Conservation (phyloP, 768 basidiomycete genomes). For the Cystoderma amianthinum region DNA sequence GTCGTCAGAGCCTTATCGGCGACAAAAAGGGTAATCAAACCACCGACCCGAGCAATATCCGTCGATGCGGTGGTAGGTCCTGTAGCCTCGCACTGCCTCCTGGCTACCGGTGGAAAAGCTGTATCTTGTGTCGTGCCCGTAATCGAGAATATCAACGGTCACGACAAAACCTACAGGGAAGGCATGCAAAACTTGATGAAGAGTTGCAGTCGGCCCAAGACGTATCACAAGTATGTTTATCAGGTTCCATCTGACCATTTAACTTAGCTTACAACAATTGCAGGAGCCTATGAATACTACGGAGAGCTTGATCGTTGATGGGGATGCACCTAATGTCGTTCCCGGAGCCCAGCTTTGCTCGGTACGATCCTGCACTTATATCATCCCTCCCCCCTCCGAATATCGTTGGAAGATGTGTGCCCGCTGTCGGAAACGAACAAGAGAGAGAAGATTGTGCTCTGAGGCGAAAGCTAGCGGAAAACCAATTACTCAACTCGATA, state of each 20-base stretch:
- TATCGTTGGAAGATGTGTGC: conserved; percentile 34
- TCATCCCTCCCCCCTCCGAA: conserved; percentile 26
- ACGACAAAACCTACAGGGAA: conserved; percentile 18
- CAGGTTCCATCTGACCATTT: no score
- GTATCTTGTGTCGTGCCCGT: conserved; percentile 31
- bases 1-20: conserved; percentile 10
- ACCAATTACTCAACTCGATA: no score
- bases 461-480: conserved; percentile 5
- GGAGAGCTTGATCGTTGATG: not conserved
- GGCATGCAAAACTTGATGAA: conserved; percentile 12
- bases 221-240: no score
- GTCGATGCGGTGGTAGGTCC: conserved; percentile 20
- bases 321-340: conserved; percentile 7
- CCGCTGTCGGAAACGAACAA: conserved; percentile 22
- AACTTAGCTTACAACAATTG: no score
- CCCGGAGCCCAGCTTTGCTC: conserved; percentile 31
- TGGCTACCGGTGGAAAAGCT: conserved; percentile 33
- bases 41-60: no score
- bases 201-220: conserved; percentile 9
- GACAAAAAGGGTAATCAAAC: no score
- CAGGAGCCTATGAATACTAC: no score
- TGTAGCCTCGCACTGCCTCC: conserved; percentile 25
- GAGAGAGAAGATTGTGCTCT: conserved; percentile 10
- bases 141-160: conserved; percentile 26
- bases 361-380: conserved; percentile 21